Evolutionary conservation across 768 basidiomycete species (phyloP).

Genomic region (Termitomyces sp.): DNA sequence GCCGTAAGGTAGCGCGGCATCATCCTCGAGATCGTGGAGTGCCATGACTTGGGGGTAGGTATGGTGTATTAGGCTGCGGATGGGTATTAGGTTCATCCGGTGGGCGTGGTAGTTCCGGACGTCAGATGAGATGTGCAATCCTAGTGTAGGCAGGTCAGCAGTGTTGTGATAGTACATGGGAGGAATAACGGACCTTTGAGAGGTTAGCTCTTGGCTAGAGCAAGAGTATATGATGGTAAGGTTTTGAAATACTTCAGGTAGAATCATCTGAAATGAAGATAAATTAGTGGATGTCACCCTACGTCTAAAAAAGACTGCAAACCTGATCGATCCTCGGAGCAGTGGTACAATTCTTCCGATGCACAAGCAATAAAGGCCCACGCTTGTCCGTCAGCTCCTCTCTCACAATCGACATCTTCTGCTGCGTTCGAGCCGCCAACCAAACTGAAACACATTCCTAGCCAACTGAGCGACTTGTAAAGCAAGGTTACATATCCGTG

Average conservation of each 20-base stretch:
- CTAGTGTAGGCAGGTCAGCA: conserved; percentile 35
- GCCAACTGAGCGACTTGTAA: conserved; percentile 79
- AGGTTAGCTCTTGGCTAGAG: conserved; percentile 85
- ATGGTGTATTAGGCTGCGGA: conserved; percentile 68
- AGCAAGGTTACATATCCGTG: conserved; percentile 84
- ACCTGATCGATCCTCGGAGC: conserved; percentile 80
- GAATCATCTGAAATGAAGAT: conserved; percentile 65
- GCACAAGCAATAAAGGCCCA: conserved; percentile 79
- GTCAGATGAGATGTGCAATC: conserved; percentile 87
- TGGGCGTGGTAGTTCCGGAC: conserved; percentile 87
- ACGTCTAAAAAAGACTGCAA: conserved; percentile 15
- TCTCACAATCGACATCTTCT: conserved; percentile 71
- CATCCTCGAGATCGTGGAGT: conserved; percentile 77
- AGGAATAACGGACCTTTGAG: conserved; percentile 69
- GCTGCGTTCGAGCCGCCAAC: conserved; percentile 57
- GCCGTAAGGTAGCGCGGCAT: conserved; percentile 65
- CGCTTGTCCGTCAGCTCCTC: conserved; percentile 85
- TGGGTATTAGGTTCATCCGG: conserved; percentile 66
- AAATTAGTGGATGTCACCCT: neutral
- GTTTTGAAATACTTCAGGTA: conserved; percentile 92
- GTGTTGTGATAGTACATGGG: neutral
- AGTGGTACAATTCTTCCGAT: conserved; percentile 85
- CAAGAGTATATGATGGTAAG: conserved; percentile 78
- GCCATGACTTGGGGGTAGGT: conserved; percentile 90
- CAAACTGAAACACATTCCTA: conserved; percentile 88